Percentiles rank a stretch among this genome's conserved stretches.
Conservation (phyloP, 2,329 filamentous ascomycete genomes). For the Graphium sp. region DNA sequence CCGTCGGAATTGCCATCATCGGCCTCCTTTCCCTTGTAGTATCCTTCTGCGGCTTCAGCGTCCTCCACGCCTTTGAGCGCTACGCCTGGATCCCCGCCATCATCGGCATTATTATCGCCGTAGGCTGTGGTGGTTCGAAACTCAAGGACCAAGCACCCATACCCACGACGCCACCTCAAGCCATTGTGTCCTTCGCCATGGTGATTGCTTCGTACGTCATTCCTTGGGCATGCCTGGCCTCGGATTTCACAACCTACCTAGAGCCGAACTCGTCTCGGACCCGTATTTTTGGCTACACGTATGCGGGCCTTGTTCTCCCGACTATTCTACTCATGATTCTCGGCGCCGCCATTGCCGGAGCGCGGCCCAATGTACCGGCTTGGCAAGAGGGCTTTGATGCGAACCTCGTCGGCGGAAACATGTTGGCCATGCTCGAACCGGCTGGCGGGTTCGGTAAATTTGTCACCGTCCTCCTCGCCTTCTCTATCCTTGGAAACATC, state of each 20-base stretch:
- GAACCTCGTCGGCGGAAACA: conserved; percentile 38
- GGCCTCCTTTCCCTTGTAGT: conserved; percentile 37
- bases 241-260: conserved; percentile 45
- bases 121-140: conserved; percentile 32
- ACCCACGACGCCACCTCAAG: conserved; percentile 11
- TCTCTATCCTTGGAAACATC: conserved; percentile 42
- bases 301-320: conserved; percentile 34
- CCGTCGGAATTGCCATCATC: conserved; percentile 44
- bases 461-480: conserved; percentile 37
- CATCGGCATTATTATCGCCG: conserved; percentile 34
- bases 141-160: conserved; percentile 27
- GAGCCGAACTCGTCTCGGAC: conserved; percentile 21
- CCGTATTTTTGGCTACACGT: conserved; percentile 39
- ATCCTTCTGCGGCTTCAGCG: conserved; percentile 42
- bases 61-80: conserved; percentile 39
- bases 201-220: conserved; percentile 47
- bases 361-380: conserved; percentile 30
- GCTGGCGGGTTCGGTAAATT: conserved; percentile 46
- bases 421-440: conserved; percentile 40
- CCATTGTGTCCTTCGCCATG: conserved; percentile 38
- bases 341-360: conserved; percentile 47
- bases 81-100: conserved; percentile 40
- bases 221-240: conserved; percentile 42
- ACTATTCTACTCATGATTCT: conserved; percentile 43
- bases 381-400: conserved; percentile 37